Evolutionary conservation across 2,329 filamentous ascomycete genomes (phyloP), one percentile per base, ranked within the genome.

Genomic region (Arthrinium phaeospermum): DNA sequence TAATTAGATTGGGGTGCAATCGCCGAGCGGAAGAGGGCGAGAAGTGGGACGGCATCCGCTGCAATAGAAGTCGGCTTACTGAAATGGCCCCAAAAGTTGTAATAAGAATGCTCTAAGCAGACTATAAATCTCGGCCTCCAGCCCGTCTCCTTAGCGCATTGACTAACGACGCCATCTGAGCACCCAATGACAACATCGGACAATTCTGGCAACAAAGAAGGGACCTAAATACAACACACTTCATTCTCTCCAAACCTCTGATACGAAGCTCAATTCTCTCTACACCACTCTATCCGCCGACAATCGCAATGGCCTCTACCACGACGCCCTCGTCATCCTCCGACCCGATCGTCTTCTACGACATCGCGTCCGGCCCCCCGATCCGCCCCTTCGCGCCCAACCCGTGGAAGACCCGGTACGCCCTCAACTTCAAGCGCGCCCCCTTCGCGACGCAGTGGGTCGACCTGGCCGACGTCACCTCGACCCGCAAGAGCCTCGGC

Each of bases 381-480:
- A 67, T 74, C 12, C 71, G 75, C 4, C 73, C 77, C 12, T 80
- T 72, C 64, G 77, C 80, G 0, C 77, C 79, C 16, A 83, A 82
- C 71, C 80, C 80, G 1, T 81, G 78, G 76, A 82, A 82, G 71
- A 68, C 76, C 10, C 75, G 80, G 72, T 77, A 75, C 10, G 84
- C 83, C 0, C 80, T 85, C 71, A 85, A 86, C 75, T 85, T 85
- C 80, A 85, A 85, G 73, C 71, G 72, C 10, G 71, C 81, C 12
- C 72, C 77, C 0, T 83, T 82, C 75, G 70, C 73, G 12, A 85
- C 82, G 0, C 51, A 74, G 68, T 92, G 88, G 87, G 83, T 90
- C 0, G 77, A 84, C 8, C 77, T 91, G 7, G 85, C 86, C 5
- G 85, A 91, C 74, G 85, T 92, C 44, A 45, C 80, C 49, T 78